These are phyloP conservation scores for Pseudonectria foliicola DNA, from an alignment of 2,329 filamentous ascomycete genomes.

Conservation along the genomic window DNA sequence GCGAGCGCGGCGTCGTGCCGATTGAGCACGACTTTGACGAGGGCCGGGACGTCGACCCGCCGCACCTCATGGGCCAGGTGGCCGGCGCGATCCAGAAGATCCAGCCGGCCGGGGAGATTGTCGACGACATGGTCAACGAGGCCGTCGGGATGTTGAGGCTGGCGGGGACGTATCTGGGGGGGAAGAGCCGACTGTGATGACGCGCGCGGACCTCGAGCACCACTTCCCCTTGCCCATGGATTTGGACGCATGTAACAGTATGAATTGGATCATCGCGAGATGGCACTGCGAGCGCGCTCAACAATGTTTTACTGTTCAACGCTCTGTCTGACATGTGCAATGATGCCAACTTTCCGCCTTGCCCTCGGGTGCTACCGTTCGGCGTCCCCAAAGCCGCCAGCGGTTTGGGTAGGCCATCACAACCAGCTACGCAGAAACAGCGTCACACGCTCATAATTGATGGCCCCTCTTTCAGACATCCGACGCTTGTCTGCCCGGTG, in stretches of 20 bases:
- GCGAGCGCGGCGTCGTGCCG: conserved; percentile 70
- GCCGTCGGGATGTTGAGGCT: conserved; percentile 61
- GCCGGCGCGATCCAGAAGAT: conserved; percentile 70
- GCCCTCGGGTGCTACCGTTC: too few relatives aligned
- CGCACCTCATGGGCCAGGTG: conserved; percentile 92
- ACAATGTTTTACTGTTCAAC: too few relatives aligned
- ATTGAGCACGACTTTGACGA: conserved; percentile 77
- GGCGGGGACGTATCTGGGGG: conserved; percentile 52
- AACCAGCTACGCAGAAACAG: too few relatives aligned
- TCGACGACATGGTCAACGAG: conserved; percentile 82
- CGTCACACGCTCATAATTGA: too few relatives aligned
- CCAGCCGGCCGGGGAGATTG: conserved; percentile 74
- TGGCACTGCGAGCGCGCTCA: too few relatives aligned
- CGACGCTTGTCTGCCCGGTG: too few relatives aligned
- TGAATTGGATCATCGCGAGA: too few relatives aligned
- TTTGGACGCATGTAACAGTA: too few relatives aligned
- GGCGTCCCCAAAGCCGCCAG: background rate
- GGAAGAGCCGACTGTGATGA: conserved; percentile 38
- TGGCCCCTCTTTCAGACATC: too few relatives aligned
- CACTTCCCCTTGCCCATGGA: too few relatives aligned
- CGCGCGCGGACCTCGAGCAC: too few relatives aligned
- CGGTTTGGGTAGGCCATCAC: too few relatives aligned
- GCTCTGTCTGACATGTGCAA: background rate
- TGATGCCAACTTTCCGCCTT: background rate
- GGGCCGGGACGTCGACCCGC: conserved; percentile 74